These are phyloP conservation scores for Teratosphaeria viscida DNA, from an alignment of 2,329 filamentous ascomycete species.

Conservation along the genomic window DNA sequence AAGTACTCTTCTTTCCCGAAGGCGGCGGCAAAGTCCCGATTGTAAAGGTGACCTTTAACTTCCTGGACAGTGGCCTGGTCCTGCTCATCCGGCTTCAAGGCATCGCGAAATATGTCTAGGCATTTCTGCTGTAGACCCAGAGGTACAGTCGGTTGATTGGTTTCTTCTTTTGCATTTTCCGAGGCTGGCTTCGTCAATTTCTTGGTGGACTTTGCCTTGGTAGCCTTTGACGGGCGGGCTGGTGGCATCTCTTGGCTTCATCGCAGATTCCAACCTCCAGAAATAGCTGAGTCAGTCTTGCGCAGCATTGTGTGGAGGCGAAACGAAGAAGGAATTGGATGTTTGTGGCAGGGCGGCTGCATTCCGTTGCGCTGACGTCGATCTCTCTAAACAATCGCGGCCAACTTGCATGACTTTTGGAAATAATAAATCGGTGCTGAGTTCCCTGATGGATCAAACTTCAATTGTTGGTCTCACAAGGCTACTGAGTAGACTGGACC, in stretches of 20 bases:
- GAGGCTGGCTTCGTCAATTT: neutral
- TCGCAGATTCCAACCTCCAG: neutral
- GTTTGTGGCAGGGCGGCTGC: neutral
- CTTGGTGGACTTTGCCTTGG: neutral
- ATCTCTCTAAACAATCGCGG: neutral
- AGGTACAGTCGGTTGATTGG: neutral
- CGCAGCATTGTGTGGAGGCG: no score
- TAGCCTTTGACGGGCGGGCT: neutral
- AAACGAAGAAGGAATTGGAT: neutral
- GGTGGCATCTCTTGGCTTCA: neutral
- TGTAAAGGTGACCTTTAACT: constrained; percentile 76
- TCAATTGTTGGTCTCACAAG: constrained; percentile 41
- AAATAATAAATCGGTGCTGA: no score
- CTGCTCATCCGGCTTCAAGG: constrained; percentile 31
- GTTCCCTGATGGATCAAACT: constrained; percentile 22
- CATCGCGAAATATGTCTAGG: constrained; percentile 59
- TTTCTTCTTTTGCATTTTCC: neutral
- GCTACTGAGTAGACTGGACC: constrained; percentile 55
- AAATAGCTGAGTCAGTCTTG: no score
- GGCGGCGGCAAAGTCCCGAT: constrained; percentile 70
- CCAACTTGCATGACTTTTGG: neutral
- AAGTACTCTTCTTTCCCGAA: constrained; percentile 65
- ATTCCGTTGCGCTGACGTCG: neutral
- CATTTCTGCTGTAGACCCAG: constrained; percentile 53
- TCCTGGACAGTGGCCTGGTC: constrained; percentile 53